These are phyloP conservation scores for Fraxinus platypoda DNA, from an alignment of 305 asterid genomes.

Conservation along the genomic window DNA sequence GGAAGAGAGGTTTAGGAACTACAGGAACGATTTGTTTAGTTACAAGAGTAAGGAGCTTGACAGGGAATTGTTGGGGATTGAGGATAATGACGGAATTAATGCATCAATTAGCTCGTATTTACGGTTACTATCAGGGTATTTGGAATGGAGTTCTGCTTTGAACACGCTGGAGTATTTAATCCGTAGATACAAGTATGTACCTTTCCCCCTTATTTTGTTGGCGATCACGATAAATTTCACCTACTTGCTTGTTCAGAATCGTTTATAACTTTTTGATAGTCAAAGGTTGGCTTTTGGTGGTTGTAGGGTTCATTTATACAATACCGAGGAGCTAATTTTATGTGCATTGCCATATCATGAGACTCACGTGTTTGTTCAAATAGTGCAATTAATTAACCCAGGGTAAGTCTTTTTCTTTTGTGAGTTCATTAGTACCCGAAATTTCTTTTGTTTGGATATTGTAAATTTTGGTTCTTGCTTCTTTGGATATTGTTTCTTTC, in stretches of 20 bases:
- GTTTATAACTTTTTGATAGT: not conserved
- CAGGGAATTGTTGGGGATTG: conserved; percentile 64
- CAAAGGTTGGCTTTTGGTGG: not conserved
- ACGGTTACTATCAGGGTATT: conserved; percentile 63
- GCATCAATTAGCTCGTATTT: conserved; percentile 59
- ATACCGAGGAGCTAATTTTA: conserved; percentile 72
- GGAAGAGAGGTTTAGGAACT: conserved; percentile 68
- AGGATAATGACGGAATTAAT: conserved; percentile 65
- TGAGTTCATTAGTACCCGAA: not conserved
- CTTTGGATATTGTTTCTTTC: not conserved
- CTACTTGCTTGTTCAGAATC: conserved; percentile 6
- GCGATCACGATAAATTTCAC: conserved; percentile 2
- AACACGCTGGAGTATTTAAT: conserved; percentile 83
- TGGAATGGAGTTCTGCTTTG: conserved; percentile 55
- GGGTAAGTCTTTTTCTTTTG: conserved; percentile 45
- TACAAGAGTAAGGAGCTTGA: conserved; percentile 69
- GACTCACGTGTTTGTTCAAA: conserved; percentile 72
- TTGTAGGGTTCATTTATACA: conserved; percentile 71
- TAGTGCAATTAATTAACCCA: conserved; percentile 65
- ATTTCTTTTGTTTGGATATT: conserved; percentile 6
- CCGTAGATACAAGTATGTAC: conserved; percentile 77
- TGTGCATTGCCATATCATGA: conserved; percentile 93
- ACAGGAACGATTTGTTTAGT: conserved; percentile 72
- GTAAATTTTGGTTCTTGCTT: not conserved
- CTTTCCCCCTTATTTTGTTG: conserved; percentile 9